Evolutionary conservation across 2,329 filamentous ascomycete genomes (phyloP).

Genomic region (Colletotrichum sp.): DNA sequence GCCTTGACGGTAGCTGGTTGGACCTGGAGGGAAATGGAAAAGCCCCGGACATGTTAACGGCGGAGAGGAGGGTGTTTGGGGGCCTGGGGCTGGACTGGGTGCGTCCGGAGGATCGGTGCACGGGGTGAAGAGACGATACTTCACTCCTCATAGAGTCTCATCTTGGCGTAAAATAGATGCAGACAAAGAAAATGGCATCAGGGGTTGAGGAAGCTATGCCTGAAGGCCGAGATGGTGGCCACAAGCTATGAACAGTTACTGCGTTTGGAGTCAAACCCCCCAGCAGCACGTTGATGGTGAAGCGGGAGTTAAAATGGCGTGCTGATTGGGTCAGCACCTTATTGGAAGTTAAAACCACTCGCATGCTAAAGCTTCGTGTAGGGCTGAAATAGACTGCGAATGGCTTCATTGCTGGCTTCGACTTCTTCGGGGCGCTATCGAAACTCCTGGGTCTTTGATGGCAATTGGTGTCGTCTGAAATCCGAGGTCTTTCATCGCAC

Average conservation of each 20-base stretch:
- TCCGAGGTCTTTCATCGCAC: not conserved
- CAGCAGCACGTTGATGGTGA: not conserved
- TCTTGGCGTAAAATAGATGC: not conserved
- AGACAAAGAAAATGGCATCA: not conserved
- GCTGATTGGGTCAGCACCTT: not conserved
- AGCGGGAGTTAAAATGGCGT: constrained; percentile 3
- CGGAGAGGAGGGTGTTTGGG: constrained; percentile 82
- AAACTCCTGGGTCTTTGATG: not conserved
- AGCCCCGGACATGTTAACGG: constrained; percentile 70
- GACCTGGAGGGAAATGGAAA: constrained; percentile 67
- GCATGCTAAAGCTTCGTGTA: not conserved
- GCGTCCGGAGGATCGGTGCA: constrained; percentile 70
- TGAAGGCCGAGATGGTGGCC: not conserved
- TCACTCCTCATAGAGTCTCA: not conserved
- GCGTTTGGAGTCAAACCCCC: not conserved
- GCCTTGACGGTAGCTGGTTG: constrained; percentile 69
- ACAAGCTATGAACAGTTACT: not conserved
- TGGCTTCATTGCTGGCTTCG: not conserved
- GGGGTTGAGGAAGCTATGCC: not conserved
- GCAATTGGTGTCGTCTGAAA: not conserved
- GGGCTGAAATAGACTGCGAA: not conserved
- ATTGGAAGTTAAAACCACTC: not conserved
- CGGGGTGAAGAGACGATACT: constrained; percentile 48
- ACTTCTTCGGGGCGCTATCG: not conserved
- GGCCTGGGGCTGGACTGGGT: constrained; percentile 74